These are phyloP conservation scores for Komagataella pseudopastoris DNA, from an alignment of 805 yeast species.

Conservation along the genomic window DNA sequence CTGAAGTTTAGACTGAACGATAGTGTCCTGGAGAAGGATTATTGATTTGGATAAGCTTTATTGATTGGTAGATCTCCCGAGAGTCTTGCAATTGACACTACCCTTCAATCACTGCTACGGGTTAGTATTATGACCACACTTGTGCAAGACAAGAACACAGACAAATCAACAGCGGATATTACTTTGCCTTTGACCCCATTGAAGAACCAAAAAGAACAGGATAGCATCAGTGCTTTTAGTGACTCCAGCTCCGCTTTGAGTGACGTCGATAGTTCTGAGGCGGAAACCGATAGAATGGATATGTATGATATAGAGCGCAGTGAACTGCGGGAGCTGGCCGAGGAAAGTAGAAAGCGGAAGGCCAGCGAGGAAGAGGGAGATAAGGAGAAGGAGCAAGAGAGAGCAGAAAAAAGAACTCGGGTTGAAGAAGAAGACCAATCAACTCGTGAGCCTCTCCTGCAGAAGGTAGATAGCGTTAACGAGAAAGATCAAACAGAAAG, in stretches of 20 bases:
- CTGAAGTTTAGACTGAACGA: neutral
- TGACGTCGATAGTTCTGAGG: conserved; percentile 62
- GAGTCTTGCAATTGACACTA: neutral
- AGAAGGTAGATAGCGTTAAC: conserved; percentile 7
- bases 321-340: conserved; percentile 27
- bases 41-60: neutral
- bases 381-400: neutral
- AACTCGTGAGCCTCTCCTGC: conserved; percentile 1
- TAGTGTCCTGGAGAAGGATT: neutral
- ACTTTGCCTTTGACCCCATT: neutral
- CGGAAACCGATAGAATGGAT: conserved; percentile 84
- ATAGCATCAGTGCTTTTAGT: neutral
- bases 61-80: neutral
- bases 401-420: neutral
- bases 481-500: conserved; percentile 4
- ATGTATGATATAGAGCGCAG: conserved; percentile 34
- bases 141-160: conserved; percentile 1
- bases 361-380: neutral
- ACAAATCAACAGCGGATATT: neutral
- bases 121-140: neutral
- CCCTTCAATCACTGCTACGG: neutral
- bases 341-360: conserved; percentile 6
- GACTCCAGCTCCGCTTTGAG: conserved; percentile 32
- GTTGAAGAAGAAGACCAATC: neutral
- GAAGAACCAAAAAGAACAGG: neutral